phyloP scores from a whole-genome alignment of 768 basidiomycete species.

The Mrakia gelida region DNA sequence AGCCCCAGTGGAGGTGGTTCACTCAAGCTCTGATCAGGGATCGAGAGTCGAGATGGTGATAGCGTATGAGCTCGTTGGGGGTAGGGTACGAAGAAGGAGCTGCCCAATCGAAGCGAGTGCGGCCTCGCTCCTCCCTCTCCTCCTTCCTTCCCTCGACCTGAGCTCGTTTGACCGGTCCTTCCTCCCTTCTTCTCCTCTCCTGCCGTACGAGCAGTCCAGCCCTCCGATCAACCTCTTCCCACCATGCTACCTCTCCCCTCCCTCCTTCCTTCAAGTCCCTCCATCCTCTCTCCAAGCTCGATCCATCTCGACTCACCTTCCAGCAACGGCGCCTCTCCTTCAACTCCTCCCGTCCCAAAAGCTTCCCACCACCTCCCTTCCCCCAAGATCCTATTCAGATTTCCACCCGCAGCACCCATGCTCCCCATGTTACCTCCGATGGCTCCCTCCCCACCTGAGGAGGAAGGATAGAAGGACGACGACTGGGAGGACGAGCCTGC shows the following conservation, averaged over 20 bases:
- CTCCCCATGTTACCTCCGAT: constrained; percentile 26
- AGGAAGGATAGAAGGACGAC: not conserved
- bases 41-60: no score
- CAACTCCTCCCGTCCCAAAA: constrained; percentile 90
- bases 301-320: constrained; percentile 58
- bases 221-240: not conserved
- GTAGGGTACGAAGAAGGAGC: no score
- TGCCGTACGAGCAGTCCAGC: not conserved
- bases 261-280: no score
- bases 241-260: not conserved
- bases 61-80: no score
- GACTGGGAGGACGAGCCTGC: constrained; percentile 5
- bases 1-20: no score
- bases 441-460: not conserved
- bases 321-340: constrained; percentile 90
- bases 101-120: no score
- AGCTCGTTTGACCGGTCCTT: not conserved
- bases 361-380: constrained; percentile 88
- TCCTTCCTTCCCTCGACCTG: no score
- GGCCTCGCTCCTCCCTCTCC: no score
- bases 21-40: no score
- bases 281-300: not conserved
- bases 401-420: constrained; percentile 18
- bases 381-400: constrained; percentile 14
- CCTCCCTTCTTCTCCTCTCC: not conserved